A percentile compares a stretch with the other conserved stretches of the same genome.
Conservation (phyloP, 140 eudicot genomes). For the Cichorium intybus region DNA sequence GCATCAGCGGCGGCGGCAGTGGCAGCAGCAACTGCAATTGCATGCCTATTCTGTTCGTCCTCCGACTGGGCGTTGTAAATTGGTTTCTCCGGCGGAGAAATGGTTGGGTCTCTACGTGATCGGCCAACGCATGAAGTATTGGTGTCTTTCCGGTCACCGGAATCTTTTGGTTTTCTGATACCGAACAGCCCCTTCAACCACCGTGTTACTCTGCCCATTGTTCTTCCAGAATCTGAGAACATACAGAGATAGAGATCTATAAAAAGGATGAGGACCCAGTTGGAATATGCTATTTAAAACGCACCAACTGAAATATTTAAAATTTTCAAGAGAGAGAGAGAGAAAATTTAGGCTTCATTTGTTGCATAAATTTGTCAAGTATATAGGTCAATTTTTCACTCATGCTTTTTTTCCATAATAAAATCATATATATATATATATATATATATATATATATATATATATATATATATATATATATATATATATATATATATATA, state of each 20-base stretch:
- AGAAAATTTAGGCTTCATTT: conserved; percentile 23
- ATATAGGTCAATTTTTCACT: neutral
- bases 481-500: neutral
- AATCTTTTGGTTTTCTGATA: conserved; percentile 33
- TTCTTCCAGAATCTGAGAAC: conserved; percentile 28
- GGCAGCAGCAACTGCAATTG: conserved; percentile 94
- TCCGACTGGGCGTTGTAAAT: conserved; percentile 52
- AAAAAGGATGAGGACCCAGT: conserved; percentile 24
- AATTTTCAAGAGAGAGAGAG: conserved; percentile 8
- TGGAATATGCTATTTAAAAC: conserved; percentile 28
- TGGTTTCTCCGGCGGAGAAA: conserved; percentile 55
- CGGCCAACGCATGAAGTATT: conserved; percentile 25
- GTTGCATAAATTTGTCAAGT: conserved; percentile 13
- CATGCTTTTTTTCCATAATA: neutral
- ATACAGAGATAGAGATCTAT: conserved; percentile 6
- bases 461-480: neutral
- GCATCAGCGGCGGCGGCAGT: conserved; percentile 95
- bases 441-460: neutral
- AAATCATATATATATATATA: neutral
- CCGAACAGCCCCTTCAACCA: conserved; percentile 80
- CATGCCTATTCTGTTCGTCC: conserved; percentile 66
- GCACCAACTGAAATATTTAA: neutral
- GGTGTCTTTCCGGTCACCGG: conserved; percentile 46
- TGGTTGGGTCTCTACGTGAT: conserved; percentile 46
- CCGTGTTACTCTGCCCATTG: conserved; percentile 85